These are phyloP conservation scores for Trichoderma lentiforme DNA, from an alignment of 2,329 filamentous ascomycete species.

Conservation along the genomic window DNA sequence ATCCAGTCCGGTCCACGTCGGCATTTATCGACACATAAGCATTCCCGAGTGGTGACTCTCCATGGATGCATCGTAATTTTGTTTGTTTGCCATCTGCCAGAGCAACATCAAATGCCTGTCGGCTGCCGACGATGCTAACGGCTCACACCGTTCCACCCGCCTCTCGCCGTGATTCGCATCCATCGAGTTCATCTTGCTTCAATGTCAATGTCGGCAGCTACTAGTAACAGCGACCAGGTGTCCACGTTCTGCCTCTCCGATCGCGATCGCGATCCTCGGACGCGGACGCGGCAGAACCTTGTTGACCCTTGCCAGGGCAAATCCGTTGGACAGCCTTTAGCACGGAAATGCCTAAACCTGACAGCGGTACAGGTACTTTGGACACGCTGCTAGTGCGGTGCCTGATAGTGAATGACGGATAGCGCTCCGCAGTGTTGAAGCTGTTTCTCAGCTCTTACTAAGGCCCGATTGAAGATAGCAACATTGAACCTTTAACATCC, in stretches of 20 bases:
- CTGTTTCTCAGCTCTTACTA: not conserved
- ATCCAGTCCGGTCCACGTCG: not conserved
- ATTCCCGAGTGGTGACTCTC: not conserved
- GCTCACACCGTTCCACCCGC: not conserved
- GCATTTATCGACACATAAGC: not conserved
- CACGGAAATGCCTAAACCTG: not conserved
- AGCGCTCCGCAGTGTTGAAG: not conserved
- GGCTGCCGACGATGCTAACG: not conserved
- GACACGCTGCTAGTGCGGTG: not conserved
- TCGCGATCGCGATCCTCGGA: constrained; percentile 18
- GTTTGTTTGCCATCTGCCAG: constrained; percentile 2
- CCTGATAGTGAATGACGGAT: not conserved
- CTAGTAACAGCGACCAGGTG: not conserved
- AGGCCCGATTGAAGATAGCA: not conserved
- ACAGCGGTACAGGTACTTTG: not conserved
- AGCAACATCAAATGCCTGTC: not conserved
- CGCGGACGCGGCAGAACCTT: constrained; percentile 10
- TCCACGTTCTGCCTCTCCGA: constrained; percentile 15
- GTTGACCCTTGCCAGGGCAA: constrained; percentile 6
- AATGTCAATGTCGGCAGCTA: not conserved
- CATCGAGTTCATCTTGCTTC: not conserved
- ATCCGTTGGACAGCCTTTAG: not conserved
- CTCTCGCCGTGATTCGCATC: not conserved
- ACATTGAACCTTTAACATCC: not conserved
- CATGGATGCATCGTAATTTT: not conserved